Base-by-base conservation (phyloP, 176 grass and related monocot species). In the Aechmea fasciata region DNA sequence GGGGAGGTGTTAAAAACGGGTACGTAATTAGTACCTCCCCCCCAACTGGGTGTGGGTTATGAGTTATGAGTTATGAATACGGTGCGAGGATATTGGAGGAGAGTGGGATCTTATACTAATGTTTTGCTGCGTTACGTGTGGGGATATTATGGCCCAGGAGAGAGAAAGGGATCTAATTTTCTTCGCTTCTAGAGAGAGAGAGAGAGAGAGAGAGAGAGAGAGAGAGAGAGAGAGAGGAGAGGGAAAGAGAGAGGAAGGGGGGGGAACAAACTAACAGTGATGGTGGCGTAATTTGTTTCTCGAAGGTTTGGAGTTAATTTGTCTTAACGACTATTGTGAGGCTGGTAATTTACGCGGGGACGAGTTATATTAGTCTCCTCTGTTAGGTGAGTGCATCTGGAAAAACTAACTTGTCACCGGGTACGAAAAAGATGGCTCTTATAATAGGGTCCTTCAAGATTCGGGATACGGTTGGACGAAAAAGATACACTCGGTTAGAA, bases 271-370 rank as follows among this genome's bases (percentile, higher is more conserved):
- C 25, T 26, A 79, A 2, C 52, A 50, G 19, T 47, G 52, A 51
- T 59, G 69, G 70, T 62, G 71, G 47, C 24, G 10, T 66, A 75
- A 81, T 85, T 10, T 52, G 4, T 77, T 49, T 14, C 48, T 49
- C 51, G 33, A 41, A 41, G 33, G 33, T 41, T 41, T 41, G 33
- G 33, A 41, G 33, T 41, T 41, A 41, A 41, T 41, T 41, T 8
- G 33, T 7, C 33, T 41, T 41, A 8, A 5, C 6, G 33, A 26
- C 33, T 41, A 7, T 41, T 7, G 33, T 41, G 33, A 41, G 33
- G 33, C 33, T 41, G 5, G 6, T 41, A 41, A 41, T 41, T 41
- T 6, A 41, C 33, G 33, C 33, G 33, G 33, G 33, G 4, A 41
- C 33, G 33, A 41, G 33, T 41, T 41, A 1, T 41, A 41, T 41